Evolutionary conservation across 306 rosid genomes (phyloP).

Genomic region (Cajanus cajan): DNA sequence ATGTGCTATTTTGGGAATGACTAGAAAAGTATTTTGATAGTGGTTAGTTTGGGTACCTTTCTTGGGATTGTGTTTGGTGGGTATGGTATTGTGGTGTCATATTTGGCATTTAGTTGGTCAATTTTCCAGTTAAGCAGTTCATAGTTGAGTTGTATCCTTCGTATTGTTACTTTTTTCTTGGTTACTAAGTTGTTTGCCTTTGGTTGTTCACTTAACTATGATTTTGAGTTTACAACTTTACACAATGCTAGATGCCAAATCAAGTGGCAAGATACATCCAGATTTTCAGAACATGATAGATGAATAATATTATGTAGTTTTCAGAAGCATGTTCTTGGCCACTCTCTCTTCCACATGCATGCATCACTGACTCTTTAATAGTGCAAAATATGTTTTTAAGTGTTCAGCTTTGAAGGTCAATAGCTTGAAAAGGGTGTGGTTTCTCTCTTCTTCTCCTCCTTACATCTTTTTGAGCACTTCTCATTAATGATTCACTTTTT

Average conservation of each 20-base stretch:
- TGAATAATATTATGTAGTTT: not conserved
- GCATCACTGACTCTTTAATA: not conserved
- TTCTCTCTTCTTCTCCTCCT: constrained; percentile 7
- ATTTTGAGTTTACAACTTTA: not conserved
- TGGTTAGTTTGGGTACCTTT: constrained; percentile 7
- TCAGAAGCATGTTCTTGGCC: not conserved
- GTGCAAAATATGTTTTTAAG: not conserved
- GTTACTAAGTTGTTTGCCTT: not conserved
- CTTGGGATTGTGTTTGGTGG: not conserved
- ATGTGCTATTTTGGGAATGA: not conserved
- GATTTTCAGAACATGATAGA: not conserved
- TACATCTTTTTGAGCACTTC: not conserved
- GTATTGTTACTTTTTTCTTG: not conserved
- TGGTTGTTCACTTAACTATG: not conserved
- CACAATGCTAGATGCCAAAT: not conserved
- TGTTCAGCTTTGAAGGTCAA: not conserved
- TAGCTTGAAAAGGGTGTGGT: not conserved
- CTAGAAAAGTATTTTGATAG: not conserved
- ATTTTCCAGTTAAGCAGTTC: not conserved
- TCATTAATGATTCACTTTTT: not conserved
- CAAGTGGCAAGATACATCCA: not conserved
- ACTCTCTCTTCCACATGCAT: not conserved
- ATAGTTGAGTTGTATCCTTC: not conserved
- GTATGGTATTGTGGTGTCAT: not conserved
- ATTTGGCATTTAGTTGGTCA: not conserved